Evolutionary conservation across 805 yeast genomes (phyloP).

Genomic region (Starmerella scarabaei): DNA sequence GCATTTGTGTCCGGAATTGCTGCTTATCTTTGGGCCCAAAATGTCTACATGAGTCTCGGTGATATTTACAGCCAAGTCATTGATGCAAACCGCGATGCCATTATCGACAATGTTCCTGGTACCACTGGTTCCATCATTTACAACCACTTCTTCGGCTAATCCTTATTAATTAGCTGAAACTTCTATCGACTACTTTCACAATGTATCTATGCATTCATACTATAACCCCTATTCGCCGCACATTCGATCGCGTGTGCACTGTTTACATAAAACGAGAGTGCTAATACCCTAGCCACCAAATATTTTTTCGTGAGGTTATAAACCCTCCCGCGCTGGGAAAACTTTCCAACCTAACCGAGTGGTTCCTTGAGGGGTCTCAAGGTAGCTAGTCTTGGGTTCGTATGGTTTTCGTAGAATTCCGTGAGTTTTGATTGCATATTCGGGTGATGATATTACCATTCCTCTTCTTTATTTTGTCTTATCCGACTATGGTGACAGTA

Average conservation of each 20-base stretch:
- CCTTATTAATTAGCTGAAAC: no score
- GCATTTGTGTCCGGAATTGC: slow-evolving; percentile 87
- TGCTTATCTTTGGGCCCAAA: slow-evolving; percentile 47
- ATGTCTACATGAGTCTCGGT: slow-evolving; percentile 3
- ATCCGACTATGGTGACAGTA: slow-evolving; percentile 32
- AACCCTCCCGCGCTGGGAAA: background rate
- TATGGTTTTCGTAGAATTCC: no score
- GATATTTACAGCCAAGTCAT: slow-evolving; percentile 6
- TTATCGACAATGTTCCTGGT: background rate
- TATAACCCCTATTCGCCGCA: no score
- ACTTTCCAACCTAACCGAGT: slow-evolving; percentile 2
- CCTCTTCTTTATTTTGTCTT: slow-evolving; percentile 28
- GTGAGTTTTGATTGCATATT: no score
- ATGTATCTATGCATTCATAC: no score
- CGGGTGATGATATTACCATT: slow-evolving; percentile 29
- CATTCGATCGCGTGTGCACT: no score
- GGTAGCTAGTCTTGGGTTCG: slow-evolving; percentile 5
- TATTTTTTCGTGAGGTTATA: slow-evolving; percentile 4
- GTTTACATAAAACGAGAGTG: no score
- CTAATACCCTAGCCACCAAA: background rate
- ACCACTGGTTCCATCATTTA: slow-evolving; percentile 8
- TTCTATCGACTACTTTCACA: no score
- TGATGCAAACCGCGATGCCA: slow-evolving; percentile 4
- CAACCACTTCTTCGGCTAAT: slow-evolving; percentile 8
- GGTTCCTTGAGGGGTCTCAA: slow-evolving; percentile 12